Conservation (phyloP, 495 filamentous ascomycete species). For the Daldinia childiae region DNA sequence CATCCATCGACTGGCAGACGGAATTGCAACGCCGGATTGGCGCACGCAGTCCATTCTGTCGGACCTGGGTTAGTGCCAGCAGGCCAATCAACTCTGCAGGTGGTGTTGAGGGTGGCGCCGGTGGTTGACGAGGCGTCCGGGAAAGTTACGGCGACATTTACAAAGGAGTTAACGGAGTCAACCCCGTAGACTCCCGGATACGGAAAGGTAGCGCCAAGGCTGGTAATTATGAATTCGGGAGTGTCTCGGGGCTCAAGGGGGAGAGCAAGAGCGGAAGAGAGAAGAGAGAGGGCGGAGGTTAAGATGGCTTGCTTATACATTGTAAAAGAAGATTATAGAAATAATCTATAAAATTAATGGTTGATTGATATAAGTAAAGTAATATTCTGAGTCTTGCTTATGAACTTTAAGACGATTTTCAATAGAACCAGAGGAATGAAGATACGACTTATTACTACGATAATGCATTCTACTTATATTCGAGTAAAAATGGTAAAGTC, state of each 20-base stretch:
- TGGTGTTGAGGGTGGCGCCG: constrained; percentile 53
- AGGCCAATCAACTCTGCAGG: constrained; percentile 38
- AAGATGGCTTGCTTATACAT: constrained; percentile 24
- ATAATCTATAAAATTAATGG: neutral
- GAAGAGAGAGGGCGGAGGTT: constrained; percentile 29
- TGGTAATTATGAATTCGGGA: constrained; percentile 39
- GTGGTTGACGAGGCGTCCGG: constrained; percentile 73
- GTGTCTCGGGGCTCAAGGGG: constrained; percentile 30
- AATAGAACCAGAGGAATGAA: neutral
- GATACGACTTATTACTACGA: constrained; percentile 1
- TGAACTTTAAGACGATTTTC: neutral
- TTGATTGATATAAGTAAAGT: neutral
- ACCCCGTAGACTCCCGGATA: constrained; percentile 33
- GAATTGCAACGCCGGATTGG: constrained; percentile 25
- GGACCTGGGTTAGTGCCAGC: constrained; percentile 30
- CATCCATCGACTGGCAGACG: constrained; percentile 37
- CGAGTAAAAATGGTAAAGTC: neutral
- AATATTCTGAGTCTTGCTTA: neutral
- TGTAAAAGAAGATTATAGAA: neutral
- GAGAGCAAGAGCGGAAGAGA: constrained; percentile 30
- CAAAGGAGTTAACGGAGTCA: constrained; percentile 29
- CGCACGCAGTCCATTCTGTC: constrained; percentile 37
- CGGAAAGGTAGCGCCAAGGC: constrained; percentile 38
- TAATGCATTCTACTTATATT: constrained; percentile 24
- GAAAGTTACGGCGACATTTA: constrained; percentile 61